Base-by-base conservation (phyloP, 345 rosid species). In the Brassica incana region DNA sequence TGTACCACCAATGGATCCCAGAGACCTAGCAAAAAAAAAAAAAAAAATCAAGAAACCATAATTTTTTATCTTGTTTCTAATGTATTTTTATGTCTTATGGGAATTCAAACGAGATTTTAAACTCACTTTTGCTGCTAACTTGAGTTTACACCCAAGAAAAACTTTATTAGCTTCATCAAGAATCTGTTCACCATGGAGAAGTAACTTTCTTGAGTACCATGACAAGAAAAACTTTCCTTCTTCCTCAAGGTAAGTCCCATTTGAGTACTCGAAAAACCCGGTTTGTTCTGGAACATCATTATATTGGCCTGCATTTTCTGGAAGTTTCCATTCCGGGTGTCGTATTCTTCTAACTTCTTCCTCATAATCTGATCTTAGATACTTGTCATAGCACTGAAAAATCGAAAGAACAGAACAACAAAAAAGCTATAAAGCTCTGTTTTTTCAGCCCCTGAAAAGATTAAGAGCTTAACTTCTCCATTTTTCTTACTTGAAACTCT, bases 1-100 rank as follows among this genome's bases (percentile, higher is more conserved):
- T 85, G 73, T 91, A 95, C 97, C 97, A 90, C 97, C 98, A 94
- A 54, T 92, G 97, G 43, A 91, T 89, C 54, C 97, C 95, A n/a
- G 97, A 86, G 20, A 91, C 91, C 97, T 92, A 80, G 61, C 5
- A 59, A 4, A 9, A 59, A 60, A 68, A 9, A n/a, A 59, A 4
- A 9, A 59, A 60, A 67, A 80, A 68, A 9, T 8, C 73, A 43
- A 25, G 43, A 50, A 79, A 65, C 32, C 48, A 69, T 48, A 43
- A 52, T 35, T 25, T 14, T 59, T 79, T 20, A 30, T 64, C 43
- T 52, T 65, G 60, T 33, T 52, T 52, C 15, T 54, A 40, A 62
- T 20, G 27, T 62, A 18, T 12, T 58, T 58, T 38, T 38, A 20
- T 38, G 70, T 38, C n/a, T 14, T 40, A 48, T n/a, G 23, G 8